phyloP scores from a whole-genome alignment of 352 stramenopile genomes.

The Globisporangium camurandrum region DNA sequence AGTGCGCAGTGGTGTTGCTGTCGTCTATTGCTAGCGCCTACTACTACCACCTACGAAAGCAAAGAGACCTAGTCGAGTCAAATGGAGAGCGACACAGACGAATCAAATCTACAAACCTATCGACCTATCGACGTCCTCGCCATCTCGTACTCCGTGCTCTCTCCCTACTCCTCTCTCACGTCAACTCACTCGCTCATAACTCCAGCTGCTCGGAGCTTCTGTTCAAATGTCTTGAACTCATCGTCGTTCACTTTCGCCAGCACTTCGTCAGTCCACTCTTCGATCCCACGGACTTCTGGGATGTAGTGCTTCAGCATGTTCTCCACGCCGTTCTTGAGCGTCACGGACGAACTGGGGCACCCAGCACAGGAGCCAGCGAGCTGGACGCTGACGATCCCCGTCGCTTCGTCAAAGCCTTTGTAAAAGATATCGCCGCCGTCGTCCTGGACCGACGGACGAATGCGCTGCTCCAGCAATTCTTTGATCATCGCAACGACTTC shows the following conservation, averaged over 20 bases:
- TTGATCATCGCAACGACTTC: constrained; percentile 99
- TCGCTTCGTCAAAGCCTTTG: constrained; percentile 93
- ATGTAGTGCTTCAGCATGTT: constrained; percentile 99
- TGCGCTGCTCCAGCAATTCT: constrained; percentile 97
- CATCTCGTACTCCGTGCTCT: neutral
- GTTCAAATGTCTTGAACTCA: constrained; percentile 78
- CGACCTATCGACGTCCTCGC: too few species aligned
- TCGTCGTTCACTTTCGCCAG: constrained; percentile 72
- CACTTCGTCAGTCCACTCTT: constrained; percentile 75
- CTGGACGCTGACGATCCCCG: constrained; percentile 86
- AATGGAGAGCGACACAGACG: too few species aligned
- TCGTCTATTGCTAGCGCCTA: too few species aligned
- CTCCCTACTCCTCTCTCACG: neutral
- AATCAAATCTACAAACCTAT: too few species aligned
- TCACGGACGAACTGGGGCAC: constrained; percentile 96
- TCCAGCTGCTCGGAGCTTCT: constrained; percentile 72
- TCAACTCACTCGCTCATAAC: constrained; percentile 65
- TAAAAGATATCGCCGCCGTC: constrained; percentile 99
- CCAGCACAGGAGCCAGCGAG: constrained; percentile 95
- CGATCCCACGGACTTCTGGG: constrained; percentile 91
- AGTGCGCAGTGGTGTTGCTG: too few species aligned
- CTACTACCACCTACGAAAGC: too few species aligned
- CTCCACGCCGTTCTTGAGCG: constrained; percentile 98
- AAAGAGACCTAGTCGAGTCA: too few species aligned
- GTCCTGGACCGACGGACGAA: constrained; percentile 98